These are phyloP conservation scores for Termitomyces heimii DNA, from an alignment of 768 basidiomycete genomes.

Conservation along the genomic window DNA sequence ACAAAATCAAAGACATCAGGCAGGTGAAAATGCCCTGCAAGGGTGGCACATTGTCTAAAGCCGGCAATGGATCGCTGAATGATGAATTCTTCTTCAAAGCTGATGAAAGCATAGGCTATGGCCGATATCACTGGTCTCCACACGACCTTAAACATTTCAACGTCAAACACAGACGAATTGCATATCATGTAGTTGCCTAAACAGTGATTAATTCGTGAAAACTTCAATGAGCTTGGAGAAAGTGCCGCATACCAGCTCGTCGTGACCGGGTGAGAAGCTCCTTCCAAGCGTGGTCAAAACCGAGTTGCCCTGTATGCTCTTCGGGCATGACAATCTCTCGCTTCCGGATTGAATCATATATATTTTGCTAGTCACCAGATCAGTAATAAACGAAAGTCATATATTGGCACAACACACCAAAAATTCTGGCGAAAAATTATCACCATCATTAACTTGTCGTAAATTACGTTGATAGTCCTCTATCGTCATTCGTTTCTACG, in stretches of 20 bases:
- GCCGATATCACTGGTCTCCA: slow-evolving; percentile 95
- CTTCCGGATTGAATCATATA: slow-evolving; percentile 93
- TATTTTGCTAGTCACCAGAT: slow-evolving; percentile 54
- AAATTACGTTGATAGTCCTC: slow-evolving; percentile 93
- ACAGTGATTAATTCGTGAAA: slow-evolving; percentile 1
- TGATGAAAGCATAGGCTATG: slow-evolving; percentile 93
- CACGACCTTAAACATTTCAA: slow-evolving; percentile 88
- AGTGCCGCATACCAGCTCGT: slow-evolving; percentile 56
- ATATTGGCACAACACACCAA: slow-evolving; percentile 43
- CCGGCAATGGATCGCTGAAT: slow-evolving; percentile 93
- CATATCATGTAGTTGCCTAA: slow-evolving; percentile 70
- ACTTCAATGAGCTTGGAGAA: not conserved
- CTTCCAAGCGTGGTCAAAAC: slow-evolving; percentile 99
- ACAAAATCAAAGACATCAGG: slow-evolving; percentile 98
- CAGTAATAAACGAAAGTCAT: not conserved
- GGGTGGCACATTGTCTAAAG: slow-evolving; percentile 93
- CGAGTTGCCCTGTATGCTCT: slow-evolving; percentile 93
- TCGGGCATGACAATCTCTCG: slow-evolving; percentile 96
- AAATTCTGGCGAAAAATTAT: slow-evolving; percentile 81
- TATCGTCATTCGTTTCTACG: slow-evolving; percentile 91
- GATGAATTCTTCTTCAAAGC: slow-evolving; percentile 94
- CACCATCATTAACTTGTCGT: slow-evolving; percentile 83
- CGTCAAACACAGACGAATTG: slow-evolving; percentile 77
- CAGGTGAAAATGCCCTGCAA: slow-evolving; percentile 83
- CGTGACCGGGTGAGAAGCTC: slow-evolving; percentile 80